A percentile compares a stretch with the other conserved stretches of the same genome.
Evolutionary conservation across 1,284 basidiomycete genomes (phyloP).

Genomic region (Coriolopsis trogii): DNA sequence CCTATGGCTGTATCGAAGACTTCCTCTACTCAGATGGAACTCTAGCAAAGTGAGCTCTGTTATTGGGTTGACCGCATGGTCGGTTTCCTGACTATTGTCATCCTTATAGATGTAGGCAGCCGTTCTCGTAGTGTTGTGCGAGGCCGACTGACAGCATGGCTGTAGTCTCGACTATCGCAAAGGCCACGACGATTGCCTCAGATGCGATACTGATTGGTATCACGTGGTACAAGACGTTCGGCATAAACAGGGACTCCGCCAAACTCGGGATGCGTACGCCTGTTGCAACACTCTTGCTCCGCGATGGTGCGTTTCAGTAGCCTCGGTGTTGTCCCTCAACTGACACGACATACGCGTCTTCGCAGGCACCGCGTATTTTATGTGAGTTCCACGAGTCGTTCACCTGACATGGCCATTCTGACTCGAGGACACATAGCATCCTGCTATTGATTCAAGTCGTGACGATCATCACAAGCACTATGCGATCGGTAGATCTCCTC

Average conservation of each 20-base stretch:
- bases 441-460: not conserved
- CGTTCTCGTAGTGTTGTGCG: not conserved
- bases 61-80: too few relatives aligned
- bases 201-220: constrained; percentile 5
- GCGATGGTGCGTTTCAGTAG: not conserved
- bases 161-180: not conserved
- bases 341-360: not conserved
- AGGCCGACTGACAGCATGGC: not conserved
- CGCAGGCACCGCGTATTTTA: constrained; percentile 3
- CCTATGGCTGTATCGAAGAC: not conserved
- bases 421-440: too few relatives aligned
- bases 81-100: not conserved
- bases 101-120: not conserved
- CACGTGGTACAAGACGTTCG: constrained; percentile 5
- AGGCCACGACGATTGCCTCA: not conserved
- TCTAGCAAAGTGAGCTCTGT: not conserved
- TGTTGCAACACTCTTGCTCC: constrained; percentile 2
- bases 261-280: not conserved
- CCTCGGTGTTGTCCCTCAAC: not conserved
- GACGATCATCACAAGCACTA: not conserved
- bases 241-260: not conserved
- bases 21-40: not conserved
- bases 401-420: not conserved
- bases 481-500: not conserved
- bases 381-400: not conserved